Conservation (phyloP, 139 green algal species). For the Haematococcus sp. region DNA sequence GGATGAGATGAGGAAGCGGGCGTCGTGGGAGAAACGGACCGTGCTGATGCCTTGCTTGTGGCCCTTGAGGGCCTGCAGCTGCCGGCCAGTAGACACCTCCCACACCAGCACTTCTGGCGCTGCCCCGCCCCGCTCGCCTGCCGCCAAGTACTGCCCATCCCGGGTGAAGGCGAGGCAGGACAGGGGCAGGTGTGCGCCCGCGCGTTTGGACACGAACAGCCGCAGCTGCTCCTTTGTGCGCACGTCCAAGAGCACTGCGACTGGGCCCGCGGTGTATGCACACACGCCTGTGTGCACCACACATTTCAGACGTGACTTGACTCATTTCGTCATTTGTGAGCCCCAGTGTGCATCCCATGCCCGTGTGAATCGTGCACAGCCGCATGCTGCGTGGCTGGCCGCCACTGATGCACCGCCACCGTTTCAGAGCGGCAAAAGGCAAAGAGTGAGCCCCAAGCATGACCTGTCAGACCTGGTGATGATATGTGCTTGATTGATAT, state of each 20-base stretch:
- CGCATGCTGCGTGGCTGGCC: too few relatives aligned
- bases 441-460: too few relatives aligned
- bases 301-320: not conserved
- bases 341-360: not conserved
- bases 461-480: too few relatives aligned
- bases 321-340: not conserved
- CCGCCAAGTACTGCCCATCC: slow-evolving; percentile 32
- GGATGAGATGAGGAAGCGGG: slow-evolving; percentile 29
- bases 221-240: slow-evolving; percentile 19
- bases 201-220: slow-evolving; percentile 17
- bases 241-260: slow-evolving; percentile 28
- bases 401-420: too few relatives aligned
- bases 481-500: too few relatives aligned
- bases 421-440: too few relatives aligned
- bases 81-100: slow-evolving; percentile 15
- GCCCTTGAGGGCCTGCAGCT: slow-evolving; percentile 17
- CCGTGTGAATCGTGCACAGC: too few relatives aligned
- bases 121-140: slow-evolving; percentile 27
- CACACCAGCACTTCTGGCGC: slow-evolving; percentile 33
- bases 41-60: slow-evolving; percentile 41
- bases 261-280: slow-evolving; percentile 23
- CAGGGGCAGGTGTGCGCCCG: slow-evolving; percentile 7
- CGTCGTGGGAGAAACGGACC: slow-evolving; percentile 43
- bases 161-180: slow-evolving; percentile 27
- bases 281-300: not conserved